These are phyloP conservation scores for Hirsutella rhossiliensis DNA, from an alignment of 2,329 filamentous ascomycete genomes.

Conservation along the genomic window DNA sequence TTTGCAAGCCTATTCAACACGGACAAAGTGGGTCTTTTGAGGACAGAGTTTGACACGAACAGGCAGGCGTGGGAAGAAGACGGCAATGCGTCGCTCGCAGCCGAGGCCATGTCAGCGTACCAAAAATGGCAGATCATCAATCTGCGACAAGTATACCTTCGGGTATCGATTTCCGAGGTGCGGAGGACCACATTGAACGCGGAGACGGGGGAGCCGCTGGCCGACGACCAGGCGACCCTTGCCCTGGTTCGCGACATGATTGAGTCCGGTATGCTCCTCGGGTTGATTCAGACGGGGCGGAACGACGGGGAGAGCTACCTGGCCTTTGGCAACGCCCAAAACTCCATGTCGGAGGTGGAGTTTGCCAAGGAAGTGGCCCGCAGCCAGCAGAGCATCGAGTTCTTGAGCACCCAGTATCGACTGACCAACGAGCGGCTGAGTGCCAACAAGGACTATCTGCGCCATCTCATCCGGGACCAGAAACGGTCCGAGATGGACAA, in stretches of 20 bases:
- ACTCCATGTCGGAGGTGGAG: slow-evolving; percentile 34
- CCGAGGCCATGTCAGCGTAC: slow-evolving; percentile 57
- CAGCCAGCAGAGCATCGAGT: slow-evolving; percentile 28
- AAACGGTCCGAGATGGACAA: slow-evolving; percentile 31
- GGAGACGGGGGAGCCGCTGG: slow-evolving; percentile 34
- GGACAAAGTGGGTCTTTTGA: slow-evolving; percentile 40
- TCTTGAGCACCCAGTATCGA: slow-evolving; percentile 34
- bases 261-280: slow-evolving; percentile 36
- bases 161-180: slow-evolving; percentile 42
- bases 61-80: slow-evolving; percentile 53
- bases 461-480: slow-evolving; percentile 31
- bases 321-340: slow-evolving; percentile 32
- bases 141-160: slow-evolving; percentile 59
- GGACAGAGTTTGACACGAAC: slow-evolving; percentile 50
- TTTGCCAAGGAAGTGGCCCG: slow-evolving; percentile 34
- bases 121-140: slow-evolving; percentile 64
- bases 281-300: slow-evolving; percentile 34
- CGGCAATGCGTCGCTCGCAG: slow-evolving; percentile 58
- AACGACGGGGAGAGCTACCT: slow-evolving; percentile 33
- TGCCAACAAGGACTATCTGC: slow-evolving; percentile 44
- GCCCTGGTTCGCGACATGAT: slow-evolving; percentile 44
- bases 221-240: slow-evolving; percentile 29
- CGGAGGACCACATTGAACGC: slow-evolving; percentile 39
- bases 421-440: slow-evolving; percentile 41
- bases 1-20: slow-evolving; percentile 58